A percentile compares a stretch with the other conserved stretches of the same genome.
Conservation (phyloP, 306 rosid genomes). For the Rosa persica region DNA sequence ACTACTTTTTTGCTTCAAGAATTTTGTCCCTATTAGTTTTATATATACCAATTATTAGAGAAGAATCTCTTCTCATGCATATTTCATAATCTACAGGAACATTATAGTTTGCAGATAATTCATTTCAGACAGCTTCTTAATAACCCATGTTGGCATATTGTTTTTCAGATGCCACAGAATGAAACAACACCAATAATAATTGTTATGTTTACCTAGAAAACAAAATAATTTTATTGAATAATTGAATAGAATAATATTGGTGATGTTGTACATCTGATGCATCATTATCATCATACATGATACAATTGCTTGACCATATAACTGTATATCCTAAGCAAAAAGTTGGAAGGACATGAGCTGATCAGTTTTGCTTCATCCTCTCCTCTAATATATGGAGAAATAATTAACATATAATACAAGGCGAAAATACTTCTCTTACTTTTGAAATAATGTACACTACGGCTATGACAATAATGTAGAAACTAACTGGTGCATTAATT, state of each 20-base stretch:
- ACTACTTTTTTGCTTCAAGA: neutral
- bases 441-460: constrained; percentile 39
- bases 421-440: constrained; percentile 28
- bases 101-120: neutral
- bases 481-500: constrained; percentile 1
- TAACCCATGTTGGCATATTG: neutral
- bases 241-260: neutral
- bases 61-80: constrained; percentile 6
- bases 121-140: neutral
- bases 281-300: constrained; percentile 4
- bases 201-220: neutral
- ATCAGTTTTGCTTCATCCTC: constrained; percentile 11
- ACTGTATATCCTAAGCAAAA: constrained; percentile 9
- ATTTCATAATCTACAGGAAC: neutral
- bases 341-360: constrained; percentile 4
- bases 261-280: constrained; percentile 3
- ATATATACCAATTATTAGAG: neutral
- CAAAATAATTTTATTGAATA: neutral
- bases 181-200: neutral
- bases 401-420: constrained; percentile 38
- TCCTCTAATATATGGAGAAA: constrained; percentile 8
- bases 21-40: constrained; percentile 2
- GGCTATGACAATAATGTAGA: constrained; percentile 11
- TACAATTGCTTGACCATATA: constrained; percentile 1
- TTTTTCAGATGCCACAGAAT: neutral